Base-by-base conservation (phyloP, 179 eudicot species). In the Beta macrorhiza region DNA sequence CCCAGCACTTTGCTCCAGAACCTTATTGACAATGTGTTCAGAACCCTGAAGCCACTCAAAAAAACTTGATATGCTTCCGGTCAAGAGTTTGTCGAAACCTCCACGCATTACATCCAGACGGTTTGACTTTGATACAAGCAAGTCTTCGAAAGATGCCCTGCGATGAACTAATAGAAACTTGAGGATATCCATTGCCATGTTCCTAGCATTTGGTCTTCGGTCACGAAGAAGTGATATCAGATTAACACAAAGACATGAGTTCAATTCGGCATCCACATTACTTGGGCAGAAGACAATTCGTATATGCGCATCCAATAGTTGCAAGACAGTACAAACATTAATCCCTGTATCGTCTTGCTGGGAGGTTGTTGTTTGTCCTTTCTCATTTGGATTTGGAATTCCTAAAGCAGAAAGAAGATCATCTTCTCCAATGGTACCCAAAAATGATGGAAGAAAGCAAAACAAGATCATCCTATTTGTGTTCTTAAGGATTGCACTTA, bases 251-350 rank as follows among this genome's bases (percentile, higher is more conserved):
- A 97, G 91, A 87, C 98, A 89, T 79, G 94, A 93, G 83, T 89
- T 95, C 25, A 97, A 85, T 85, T 97, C 99, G 11, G 89, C 86
- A 79, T 97, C 99, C 78, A 85, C 79, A 83, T 97, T 97, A 88
- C 99, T 93, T 47, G 98, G 99, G 85, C 98, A 97, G 77, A 95
- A 92, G 83, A 97, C 89, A 81, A 95, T 84, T 74, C 95, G 89
- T 86, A 90, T 89, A 80, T 97, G 94, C 80, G 98, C 97, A 86
- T 87, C 94, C 85, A 97, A 85, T 70, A 97, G 86, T 86, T 95
- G 99, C 89, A 97, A 88, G 52, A 97, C 93, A 57, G 93, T 86
- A 84, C 92, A 90, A 63, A 97, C 90, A 86, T 89, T 90, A 82
- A 90, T 77, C 82, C 89, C 93, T 63, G 89, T 81, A 64, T 91